A percentile compares a stretch with the other conserved stretches of the same genome.
Evolutionary conservation across 768 basidiomycete species (phyloP).

Genomic region (Naganishia randhawae): DNA sequence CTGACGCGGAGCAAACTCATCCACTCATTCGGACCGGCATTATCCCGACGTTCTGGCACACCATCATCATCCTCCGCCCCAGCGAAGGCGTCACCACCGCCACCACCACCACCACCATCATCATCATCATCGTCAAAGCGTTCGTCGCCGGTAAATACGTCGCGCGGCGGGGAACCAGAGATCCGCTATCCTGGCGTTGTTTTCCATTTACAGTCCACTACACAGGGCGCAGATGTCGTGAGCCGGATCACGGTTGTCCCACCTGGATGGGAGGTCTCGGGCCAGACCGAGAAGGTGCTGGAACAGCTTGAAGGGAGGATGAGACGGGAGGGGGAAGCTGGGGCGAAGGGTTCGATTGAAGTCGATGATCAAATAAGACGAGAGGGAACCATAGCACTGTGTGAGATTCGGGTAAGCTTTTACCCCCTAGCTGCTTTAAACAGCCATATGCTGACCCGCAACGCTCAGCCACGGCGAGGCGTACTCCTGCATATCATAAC

Average conservation of each 20-base stretch:
- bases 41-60: not conserved
- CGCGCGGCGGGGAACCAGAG: not conserved
- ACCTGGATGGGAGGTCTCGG: conserved; percentile 3
- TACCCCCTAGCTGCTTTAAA: conserved; percentile 26
- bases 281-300: conserved; percentile 34
- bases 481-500: conserved; percentile 35
- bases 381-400: conserved; percentile 22
- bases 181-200: conserved; percentile 3
- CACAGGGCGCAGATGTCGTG: not conserved
- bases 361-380: not conserved
- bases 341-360: conserved; percentile 37
- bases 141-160: not conserved
- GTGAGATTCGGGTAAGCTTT: conserved; percentile 21
- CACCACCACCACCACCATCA: not conserved
- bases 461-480: conserved; percentile 37
- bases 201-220: not conserved
- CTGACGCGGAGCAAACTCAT: conserved; percentile 32
- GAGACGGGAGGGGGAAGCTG: conserved; percentile 32
- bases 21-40: conserved; percentile 16
- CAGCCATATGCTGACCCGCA: conserved; percentile 20
- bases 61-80: not conserved
- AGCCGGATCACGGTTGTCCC: not conserved
- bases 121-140: not conserved
- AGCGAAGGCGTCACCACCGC: too few species aligned
- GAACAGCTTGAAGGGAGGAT: conserved; percentile 34